Evolutionary conservation across 192 early-diverging fungal species (phyloP), one percentile per base, ranked within the genome.

Genomic region (Coemansia asiatica): DNA sequence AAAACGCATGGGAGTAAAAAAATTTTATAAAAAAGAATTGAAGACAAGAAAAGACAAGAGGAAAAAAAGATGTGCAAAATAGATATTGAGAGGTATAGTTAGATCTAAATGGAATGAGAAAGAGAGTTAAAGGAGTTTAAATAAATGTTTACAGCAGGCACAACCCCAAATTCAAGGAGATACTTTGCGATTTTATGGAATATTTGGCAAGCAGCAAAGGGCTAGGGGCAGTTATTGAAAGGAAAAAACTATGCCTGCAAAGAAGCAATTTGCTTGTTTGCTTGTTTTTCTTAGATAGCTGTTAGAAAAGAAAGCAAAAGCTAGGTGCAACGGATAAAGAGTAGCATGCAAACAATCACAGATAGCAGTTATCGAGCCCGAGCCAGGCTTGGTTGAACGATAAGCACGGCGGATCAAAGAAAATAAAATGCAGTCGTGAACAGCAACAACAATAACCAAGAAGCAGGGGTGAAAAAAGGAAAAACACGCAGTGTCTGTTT

Each of bases 351-450:
- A 15, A 54, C 51, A 54, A 54, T 54, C 51, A 23, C 51, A 26
- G 23, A 54, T 22, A 13, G 26, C 51, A 13, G 15, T 26, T 22
- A 27, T 54, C 15, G 35, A 36, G 35, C 35, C 35, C 35, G 35
- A 36, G 35, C 35, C 35, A 36, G 35, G 35, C 35, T 36, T 54
- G 51, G 22, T 15, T 25, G 51, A 22, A 36, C 35, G 35, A 36
- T 36, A 54, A 54, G 13, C 51, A 54, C 51, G n/a, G 26, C 51
- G 51, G 51, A 54, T 54, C 51, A 54, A 54, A 13, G 51, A 21
- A 7, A 22, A 22, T 22, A 15, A 48, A 19, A 22, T 22, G 48
- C 48, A 49, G 48, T 49, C n/a, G n/a, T n/a, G n/a, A n/a, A n/a
- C n/a, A n/a, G n/a, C n/a, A n/a, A n/a, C n/a, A n/a, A n/a, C n/a